Base-by-base conservation (phyloP, 2,329 filamentous ascomycete genomes). In the Venturia oleaginea region DNA sequence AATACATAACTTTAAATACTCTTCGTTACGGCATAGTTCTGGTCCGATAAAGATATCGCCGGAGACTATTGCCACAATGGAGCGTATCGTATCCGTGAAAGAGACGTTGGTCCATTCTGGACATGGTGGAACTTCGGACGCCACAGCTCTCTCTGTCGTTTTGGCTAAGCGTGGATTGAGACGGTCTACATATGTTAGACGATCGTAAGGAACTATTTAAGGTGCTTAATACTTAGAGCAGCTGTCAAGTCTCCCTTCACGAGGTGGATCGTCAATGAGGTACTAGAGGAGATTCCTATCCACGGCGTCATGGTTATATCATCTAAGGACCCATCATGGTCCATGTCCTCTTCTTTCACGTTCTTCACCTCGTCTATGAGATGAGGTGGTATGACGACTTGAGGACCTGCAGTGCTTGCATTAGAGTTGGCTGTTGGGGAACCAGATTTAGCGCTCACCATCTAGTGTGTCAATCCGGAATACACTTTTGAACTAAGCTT, bases 51-150 rank as follows among this genome's bases (percentile, higher is more conserved):
- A 46, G 11, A 65, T 34, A 19, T 60, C 62, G 37, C 51, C 64
- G 11, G 61, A 64, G 1, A 64, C 32, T 3, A 42, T 24, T 2
- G 43, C 38, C 13, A 65, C 38, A 19, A 64, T 42, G 10, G 27
- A 15, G 40, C 64, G 43, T 4, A 65, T 15, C 4, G 19, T 30
- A 11, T 57, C 24, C 32, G 4, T 64, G 11, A 64, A n/a, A 11
- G 59, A 7, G 1, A 64, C 3, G n/a, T 55, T 15, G 11, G 37
- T 65, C 64, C 64, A 65, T 0, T 72, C 60, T 19, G 59, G 51
- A 34, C 51, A 57, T 3, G 13, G 2, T 17, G 27, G 15, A 6
- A 57, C 2, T 15, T 37, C 51, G 17, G 27, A 0, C n/a, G 30
- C 51, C 15, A 57, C 30, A 8, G 27, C 51, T 34, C n/a, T 2